Evolutionary conservation across 495 filamentous ascomycete species (phyloP).

Genomic region (Penicillium ochrochloron): DNA sequence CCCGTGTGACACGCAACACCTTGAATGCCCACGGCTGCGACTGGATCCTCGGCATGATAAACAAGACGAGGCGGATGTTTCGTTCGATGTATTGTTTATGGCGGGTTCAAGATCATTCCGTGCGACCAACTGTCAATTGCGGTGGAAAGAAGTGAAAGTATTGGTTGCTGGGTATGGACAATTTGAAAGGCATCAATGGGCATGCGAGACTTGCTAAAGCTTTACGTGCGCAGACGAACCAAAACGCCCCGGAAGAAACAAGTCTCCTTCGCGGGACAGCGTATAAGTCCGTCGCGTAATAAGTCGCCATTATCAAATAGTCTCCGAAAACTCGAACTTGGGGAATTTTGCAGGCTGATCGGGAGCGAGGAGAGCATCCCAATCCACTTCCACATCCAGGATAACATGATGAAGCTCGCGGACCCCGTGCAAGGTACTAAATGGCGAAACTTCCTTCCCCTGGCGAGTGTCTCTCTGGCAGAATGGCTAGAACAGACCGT

Average conservation of each 20-base stretch:
- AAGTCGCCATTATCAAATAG: not conserved
- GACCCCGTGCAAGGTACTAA: not conserved
- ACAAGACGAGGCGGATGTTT: not conserved
- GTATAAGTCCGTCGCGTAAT: not conserved
- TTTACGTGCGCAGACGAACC: not conserved
- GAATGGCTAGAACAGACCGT: not conserved
- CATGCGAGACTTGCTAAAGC: not conserved
- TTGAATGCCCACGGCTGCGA: not conserved
- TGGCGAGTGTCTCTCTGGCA: not conserved
- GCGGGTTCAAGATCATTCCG: not conserved
- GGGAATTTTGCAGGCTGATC: not conserved
- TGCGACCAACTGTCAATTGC: not conserved
- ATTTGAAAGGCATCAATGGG: not conserved
- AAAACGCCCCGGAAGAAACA: not conserved
- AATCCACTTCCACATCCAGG: not conserved
- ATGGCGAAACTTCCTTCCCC: not conserved
- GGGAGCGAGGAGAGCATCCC: not conserved
- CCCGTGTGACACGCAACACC: not conserved
- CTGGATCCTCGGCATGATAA: not conserved
- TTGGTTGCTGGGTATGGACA: not conserved
- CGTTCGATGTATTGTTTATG: not conserved
- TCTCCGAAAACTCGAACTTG: not conserved
- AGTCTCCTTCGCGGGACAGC: not conserved
- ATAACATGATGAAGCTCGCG: not conserved
- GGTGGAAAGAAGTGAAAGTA: not conserved